Percentiles rank a stretch among this genome's conserved stretches.
These are phyloP conservation scores for Aotearoamyces nothofagi DNA, from an alignment of 2,329 filamentous ascomycete genomes.

Conservation along the genomic window DNA sequence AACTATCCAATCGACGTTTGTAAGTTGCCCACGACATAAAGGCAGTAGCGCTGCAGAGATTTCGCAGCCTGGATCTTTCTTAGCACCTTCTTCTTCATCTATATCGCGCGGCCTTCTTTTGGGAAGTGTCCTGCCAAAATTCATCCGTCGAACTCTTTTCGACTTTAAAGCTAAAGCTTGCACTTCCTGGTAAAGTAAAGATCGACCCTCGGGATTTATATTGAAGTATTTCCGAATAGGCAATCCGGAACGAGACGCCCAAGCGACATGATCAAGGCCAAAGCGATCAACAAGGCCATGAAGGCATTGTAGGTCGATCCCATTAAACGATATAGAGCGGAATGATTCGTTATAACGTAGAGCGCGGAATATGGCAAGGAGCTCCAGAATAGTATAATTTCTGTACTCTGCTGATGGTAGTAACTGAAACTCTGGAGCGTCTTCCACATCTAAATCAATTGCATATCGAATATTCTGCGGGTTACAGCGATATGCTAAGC, in stretches of 20 bases:
- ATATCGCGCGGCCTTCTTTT: conserved; percentile 29
- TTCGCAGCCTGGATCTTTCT: conserved; percentile 47
- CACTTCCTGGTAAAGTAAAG: conserved; percentile 52
- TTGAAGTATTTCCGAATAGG: conserved; percentile 15
- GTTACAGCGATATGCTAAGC: conserved; percentile 44
- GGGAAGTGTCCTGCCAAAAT: conserved; percentile 48
- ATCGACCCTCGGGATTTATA: conserved; percentile 21
- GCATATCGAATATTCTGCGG: conserved; percentile 51
- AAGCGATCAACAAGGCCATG: conserved; percentile 43
- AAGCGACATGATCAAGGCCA: conserved; percentile 46
- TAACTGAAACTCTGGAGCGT: conserved; percentile 51
- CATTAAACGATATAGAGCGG: conserved; percentile 49
- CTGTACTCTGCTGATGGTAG: conserved; percentile 35
- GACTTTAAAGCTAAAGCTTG: conserved; percentile 53
- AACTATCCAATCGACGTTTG: conserved; percentile 56
- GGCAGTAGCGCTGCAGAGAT: conserved; percentile 56
- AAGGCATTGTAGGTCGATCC: conserved; percentile 47
- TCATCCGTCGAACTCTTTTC: conserved; percentile 42
- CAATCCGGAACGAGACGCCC: conserved; percentile 34
- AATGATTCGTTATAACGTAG: conserved; percentile 59
- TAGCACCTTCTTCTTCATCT: conserved; percentile 28
- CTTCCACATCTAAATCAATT: conserved; percentile 45
- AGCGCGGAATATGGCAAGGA: conserved; percentile 55
- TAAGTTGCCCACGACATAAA: conserved; percentile 49
- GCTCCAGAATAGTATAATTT: conserved; percentile 43